Percentiles rank a stretch among this genome's conserved stretches.
Conservation (phyloP, 2,329 filamentous ascomycete species). For the Raffaelea albimanens region DNA sequence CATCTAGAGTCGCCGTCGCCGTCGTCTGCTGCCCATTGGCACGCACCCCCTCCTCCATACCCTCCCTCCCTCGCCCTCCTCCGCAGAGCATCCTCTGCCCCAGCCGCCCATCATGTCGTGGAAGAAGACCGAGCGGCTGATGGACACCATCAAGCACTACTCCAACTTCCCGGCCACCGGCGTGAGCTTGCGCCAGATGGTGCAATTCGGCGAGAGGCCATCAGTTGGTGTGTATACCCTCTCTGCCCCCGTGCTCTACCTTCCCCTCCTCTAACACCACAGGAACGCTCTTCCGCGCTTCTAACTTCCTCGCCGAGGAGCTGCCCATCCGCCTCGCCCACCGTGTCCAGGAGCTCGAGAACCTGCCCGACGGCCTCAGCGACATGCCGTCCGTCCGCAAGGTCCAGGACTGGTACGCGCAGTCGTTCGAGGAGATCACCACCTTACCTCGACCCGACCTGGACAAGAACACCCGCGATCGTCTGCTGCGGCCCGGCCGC, state of each 20-base stretch:
- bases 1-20: neutral
- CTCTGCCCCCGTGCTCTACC: neutral
- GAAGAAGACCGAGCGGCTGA: conserved; percentile 82
- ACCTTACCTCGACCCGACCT: conserved; percentile 70
- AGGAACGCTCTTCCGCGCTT: conserved; percentile 95
- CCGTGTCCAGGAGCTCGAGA: conserved; percentile 86
- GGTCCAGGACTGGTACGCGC: conserved; percentile 97
- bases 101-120: conserved; percentile 63
- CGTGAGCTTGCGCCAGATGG: conserved; percentile 95
- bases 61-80: neutral
- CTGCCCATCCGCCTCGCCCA: conserved; percentile 93
- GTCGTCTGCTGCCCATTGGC: neutral
- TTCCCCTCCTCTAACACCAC: conserved; percentile 1
- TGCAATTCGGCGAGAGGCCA: conserved; percentile 92
- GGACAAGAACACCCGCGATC: conserved; percentile 63
- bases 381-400: conserved; percentile 96
- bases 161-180: conserved; percentile 94
- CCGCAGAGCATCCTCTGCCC: neutral
- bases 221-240: conserved; percentile 59
- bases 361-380: conserved; percentile 88
- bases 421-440: conserved; percentile 99
- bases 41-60: neutral
- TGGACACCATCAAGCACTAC: conserved; percentile 97
- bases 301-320: conserved; percentile 97
- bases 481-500: conserved; percentile 62